Evolutionary conservation across 163 green algal genomes (phyloP).

Genomic region (Scenedesmus sp.): DNA sequence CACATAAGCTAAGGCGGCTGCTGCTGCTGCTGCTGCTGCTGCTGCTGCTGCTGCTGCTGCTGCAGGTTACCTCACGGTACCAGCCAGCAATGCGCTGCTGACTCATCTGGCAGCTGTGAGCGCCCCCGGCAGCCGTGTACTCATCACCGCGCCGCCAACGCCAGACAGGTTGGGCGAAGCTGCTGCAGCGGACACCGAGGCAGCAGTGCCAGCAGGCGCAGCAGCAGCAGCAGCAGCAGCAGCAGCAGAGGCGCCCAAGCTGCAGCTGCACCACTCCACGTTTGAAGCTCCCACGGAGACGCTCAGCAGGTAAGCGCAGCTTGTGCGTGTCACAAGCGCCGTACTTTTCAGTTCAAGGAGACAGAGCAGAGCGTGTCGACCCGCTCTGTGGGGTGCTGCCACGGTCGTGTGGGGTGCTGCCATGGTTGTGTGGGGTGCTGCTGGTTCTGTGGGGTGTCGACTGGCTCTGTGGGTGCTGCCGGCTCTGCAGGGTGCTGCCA

Average conservation of each 20-base stretch:
- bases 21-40: not conserved
- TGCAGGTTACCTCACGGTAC: constrained; percentile 24
- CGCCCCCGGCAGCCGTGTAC: constrained; percentile 22
- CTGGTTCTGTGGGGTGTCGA: too few relatives aligned
- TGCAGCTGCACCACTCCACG: constrained; percentile 37
- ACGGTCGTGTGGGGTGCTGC: too few relatives aligned
- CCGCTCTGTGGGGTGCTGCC: too few relatives aligned
- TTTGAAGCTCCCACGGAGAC: constrained; percentile 41
- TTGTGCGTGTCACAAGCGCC: too few relatives aligned
- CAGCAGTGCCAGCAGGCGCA: not conserved
- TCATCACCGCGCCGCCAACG: constrained; percentile 37
- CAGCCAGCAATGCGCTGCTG: constrained; percentile 4
- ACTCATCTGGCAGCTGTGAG: not conserved
- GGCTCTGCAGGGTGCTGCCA: too few relatives aligned
- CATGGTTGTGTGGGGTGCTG: too few relatives aligned
- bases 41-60: not conserved
- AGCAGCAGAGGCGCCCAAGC: not conserved
- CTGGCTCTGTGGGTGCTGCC: too few relatives aligned
- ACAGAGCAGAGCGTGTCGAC: not conserved
- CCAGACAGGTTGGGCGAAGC: not conserved
- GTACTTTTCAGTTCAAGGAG: too few relatives aligned
- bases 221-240: too few relatives aligned
- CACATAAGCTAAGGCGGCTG: too few relatives aligned
- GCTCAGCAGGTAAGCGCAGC: not conserved
- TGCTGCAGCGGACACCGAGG: not conserved